Evolutionary conservation across 495 filamentous ascomycete species (phyloP), one percentile per base, ranked within the genome.

Genomic region (Penicillium pancosmium): DNA sequence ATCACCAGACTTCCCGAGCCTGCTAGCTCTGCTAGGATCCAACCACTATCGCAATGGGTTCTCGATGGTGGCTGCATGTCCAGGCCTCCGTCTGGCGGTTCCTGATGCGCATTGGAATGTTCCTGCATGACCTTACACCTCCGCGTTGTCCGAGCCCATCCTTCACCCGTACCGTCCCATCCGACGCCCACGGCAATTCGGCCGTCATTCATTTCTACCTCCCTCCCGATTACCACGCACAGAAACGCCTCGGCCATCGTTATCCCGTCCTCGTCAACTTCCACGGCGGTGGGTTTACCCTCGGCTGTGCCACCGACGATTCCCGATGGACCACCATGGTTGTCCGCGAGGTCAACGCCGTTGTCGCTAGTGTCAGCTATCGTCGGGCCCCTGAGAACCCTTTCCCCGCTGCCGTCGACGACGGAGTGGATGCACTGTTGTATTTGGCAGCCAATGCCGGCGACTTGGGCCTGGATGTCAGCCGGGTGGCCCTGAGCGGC

Each of bases 121-220:
- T 82, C 43, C 75, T 96, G 9, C 91, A 96, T 69, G 84, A 80
- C 35, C 73, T 91, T 47, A 83, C 89, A 0, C 72, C 80, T 6
- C 89, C 91, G 0, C 79, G 82, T 15, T 88, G 90, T 0, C 88
- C 88, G 2, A 72, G 68, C 35, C 89, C 90, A 7, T 71, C 76
- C 34, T 95, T 95, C 78, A 79, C 80, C 50, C 82, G 82, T 35
- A 73, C 77, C 31, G 83, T 96, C 46, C 74, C 82, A 0, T 81
- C 84, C 50, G 86, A 85, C n/a, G 62, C 36, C 51, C 50, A 65
- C 31, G 34, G 54, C 88, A 53, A 86, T 78, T 18, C 77, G 71
- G 83, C 95, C 54, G 71, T 73, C n/a, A 77, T 96, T 8, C 81
- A 88, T n/a, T 93, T 97, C 72, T 96, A 95, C 74, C 82, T 87